Base-by-base conservation (phyloP, 305 asterid species). In the Ajuga reptans region DNA sequence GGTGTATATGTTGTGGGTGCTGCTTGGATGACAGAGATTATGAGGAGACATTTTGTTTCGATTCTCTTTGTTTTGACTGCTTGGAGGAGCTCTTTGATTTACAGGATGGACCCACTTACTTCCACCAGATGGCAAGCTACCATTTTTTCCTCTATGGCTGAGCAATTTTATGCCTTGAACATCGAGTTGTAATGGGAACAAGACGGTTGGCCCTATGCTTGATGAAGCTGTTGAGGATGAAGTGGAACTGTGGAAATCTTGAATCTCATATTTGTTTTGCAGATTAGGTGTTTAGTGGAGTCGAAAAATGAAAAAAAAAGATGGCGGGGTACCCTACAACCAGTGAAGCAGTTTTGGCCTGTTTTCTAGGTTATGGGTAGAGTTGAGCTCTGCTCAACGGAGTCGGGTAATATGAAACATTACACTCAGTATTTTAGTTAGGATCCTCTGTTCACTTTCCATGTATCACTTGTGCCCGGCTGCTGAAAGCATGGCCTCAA, bases 1-100 rank as follows among this genome's bases (percentile, higher is more conserved):
- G 98, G 11, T 91, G 96, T 66, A 63, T 63, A n/a, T 69, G 56
- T 12, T 91, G 95, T 71, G 94, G 96, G 12, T 73, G 90, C 73
- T 91, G 95, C 81, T 57, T 91, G 63, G 84, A 59, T 17, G 69
- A 81, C 42, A 79, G 76, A 54, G 75, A 75, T 4, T 87, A 80
- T 46, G 85, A 75, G 66, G 98, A 91, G 87, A 84, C 84, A 0
- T 89, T 91, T 64, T 60, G 43, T 59, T 62, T 82, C 9, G 85
- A 84, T 2, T 51, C n/a, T 1, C 67, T 79, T 29, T 91, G 98
- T 71, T 52, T 79, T 4, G 86, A 84, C 47, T 87, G 96, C 64
- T 52, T 66, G 58, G 70, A 47, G 49, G 72, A 72, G 50, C 63
- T 81, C 50, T 46, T 82, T 4, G 55, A 76, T 57, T 46, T 73